Conservation (phyloP, 352 stramenopile species). For the Phytophthora megakarya region DNA sequence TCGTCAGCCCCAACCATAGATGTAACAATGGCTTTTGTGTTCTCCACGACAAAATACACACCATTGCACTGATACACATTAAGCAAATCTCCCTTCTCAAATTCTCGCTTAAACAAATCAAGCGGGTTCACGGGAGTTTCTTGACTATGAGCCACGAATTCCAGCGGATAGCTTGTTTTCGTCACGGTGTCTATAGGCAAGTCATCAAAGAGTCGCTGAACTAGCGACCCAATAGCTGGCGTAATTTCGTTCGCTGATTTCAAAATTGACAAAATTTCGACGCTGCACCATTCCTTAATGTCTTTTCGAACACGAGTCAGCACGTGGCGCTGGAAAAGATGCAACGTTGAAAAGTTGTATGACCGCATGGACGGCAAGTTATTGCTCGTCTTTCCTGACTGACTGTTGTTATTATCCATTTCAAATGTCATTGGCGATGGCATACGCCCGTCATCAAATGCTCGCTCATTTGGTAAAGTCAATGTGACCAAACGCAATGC, state of each 20-base stretch:
- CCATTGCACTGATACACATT: constrained; percentile 59
- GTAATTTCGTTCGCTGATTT: constrained; percentile 68
- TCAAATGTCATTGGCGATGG: constrained; percentile 57
- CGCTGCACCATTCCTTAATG: constrained; percentile 86
- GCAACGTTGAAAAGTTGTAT: constrained; percentile 63
- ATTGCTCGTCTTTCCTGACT: constrained; percentile 17
- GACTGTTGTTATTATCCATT: constrained; percentile 45
- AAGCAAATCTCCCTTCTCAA: constrained; percentile 48
- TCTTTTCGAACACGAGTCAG: constrained; percentile 66
- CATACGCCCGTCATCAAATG: constrained; percentile 50
- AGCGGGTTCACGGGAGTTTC: constrained; percentile 61
- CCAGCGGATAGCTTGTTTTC: constrained; percentile 68
- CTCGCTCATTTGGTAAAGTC: constrained; percentile 76
- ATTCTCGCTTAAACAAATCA: constrained; percentile 68
- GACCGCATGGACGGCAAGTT: constrained; percentile 34
- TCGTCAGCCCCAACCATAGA: background rate
- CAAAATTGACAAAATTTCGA: constrained; percentile 83
- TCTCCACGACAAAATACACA: constrained; percentile 76
- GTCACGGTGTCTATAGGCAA: constrained; percentile 62
- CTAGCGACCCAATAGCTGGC: constrained; percentile 61
- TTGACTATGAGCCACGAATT: constrained; percentile 70
- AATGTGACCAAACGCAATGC: constrained; percentile 78
- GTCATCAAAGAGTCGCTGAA: constrained; percentile 78
- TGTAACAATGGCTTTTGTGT: constrained; percentile 1
- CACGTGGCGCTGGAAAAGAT: constrained; percentile 78